Evolutionary conservation across 2,329 filamentous ascomycete species (phyloP).

Genomic region (Pseudomassariella vexata): DNA sequence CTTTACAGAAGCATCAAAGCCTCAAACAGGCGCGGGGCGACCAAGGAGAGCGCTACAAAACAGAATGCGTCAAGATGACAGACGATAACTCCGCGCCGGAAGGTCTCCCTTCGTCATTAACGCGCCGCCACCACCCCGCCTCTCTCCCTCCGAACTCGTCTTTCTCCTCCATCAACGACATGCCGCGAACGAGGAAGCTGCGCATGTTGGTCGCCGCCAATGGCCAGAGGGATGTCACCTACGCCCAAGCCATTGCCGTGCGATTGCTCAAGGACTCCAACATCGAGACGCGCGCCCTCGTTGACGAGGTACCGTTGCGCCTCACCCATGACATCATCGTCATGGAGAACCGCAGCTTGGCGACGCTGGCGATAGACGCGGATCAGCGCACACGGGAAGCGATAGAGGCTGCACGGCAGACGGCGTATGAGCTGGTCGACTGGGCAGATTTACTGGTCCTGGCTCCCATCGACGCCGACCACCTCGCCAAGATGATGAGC

Average conservation of each 20-base stretch:
- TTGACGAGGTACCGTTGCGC: constrained; percentile 59
- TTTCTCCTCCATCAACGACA: constrained; percentile 28
- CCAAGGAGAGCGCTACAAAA: no score
- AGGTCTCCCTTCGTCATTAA: constrained; percentile 3
- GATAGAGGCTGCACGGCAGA: constrained; percentile 46
- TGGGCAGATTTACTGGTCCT: constrained; percentile 87
- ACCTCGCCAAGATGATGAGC: constrained; percentile 79
- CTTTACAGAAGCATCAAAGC: no score
- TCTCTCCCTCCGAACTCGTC: constrained; percentile 18
- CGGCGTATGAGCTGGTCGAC: constrained; percentile 64
- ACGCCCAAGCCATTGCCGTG: constrained; percentile 60
- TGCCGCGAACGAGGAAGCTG: constrained; percentile 39
- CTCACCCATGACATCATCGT: constrained; percentile 58
- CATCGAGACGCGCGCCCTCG: constrained; percentile 56
- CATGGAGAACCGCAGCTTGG: constrained; percentile 48
- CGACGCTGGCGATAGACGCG: constrained; percentile 23
- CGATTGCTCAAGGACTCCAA: constrained; percentile 60
- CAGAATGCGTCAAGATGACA: constrained; percentile 5
- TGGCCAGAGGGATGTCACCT: constrained; percentile 58
- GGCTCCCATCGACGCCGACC: constrained; percentile 78
- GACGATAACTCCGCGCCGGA: constrained; percentile 6
- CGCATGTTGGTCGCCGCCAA: constrained; percentile 61
- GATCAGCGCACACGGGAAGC: constrained; percentile 32
- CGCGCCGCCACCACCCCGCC: constrained; percentile 7
- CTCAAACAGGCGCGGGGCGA: no score